Conservation (phyloP, 441 rosid genomes). For the Adansonia madagascariensis region DNA sequence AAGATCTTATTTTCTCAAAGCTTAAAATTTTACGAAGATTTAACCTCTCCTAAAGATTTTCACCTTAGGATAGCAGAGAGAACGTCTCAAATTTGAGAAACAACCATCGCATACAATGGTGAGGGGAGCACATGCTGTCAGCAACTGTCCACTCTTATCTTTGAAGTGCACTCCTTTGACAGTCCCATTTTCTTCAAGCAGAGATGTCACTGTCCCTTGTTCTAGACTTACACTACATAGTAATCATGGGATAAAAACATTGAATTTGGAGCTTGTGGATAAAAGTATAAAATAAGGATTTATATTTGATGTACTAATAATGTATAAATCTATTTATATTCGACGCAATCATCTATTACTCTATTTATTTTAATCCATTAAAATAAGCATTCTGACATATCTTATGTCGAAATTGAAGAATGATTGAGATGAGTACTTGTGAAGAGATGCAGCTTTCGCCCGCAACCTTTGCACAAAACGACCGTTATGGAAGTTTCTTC, state of each 20-base stretch:
- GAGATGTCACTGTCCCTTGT: conserved; percentile 28
- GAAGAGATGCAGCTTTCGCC: conserved; percentile 28
- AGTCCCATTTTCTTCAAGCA: conserved; percentile 26
- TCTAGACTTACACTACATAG: conserved; percentile 22
- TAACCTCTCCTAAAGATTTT: neutral
- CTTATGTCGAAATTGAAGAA: neutral
- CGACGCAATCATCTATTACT: too few species aligned
- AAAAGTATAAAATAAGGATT: too few species aligned
- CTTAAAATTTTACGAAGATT: too few species aligned
- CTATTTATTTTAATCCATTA: neutral
- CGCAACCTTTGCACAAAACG: conserved; percentile 32
- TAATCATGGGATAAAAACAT: too few species aligned
- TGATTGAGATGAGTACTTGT: conserved; percentile 17
- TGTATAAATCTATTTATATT: too few species aligned
- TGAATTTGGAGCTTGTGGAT: too few species aligned
- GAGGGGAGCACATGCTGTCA: conserved; percentile 17
- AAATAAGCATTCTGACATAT: neutral
- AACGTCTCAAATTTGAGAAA: conserved; percentile 20
- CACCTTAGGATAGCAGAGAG: conserved; percentile 28
- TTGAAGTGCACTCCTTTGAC: conserved; percentile 29
- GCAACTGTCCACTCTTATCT: conserved; percentile 3
- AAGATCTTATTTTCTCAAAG: too few species aligned
- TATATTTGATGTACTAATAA: too few species aligned
- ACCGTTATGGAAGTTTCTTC: conserved; percentile 35
- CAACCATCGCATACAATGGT: conserved; percentile 30